These are phyloP conservation scores for Kickxella alabastrina DNA, from an alignment of 192 early-diverging fungal genomes.

Conservation along the genomic window DNA sequence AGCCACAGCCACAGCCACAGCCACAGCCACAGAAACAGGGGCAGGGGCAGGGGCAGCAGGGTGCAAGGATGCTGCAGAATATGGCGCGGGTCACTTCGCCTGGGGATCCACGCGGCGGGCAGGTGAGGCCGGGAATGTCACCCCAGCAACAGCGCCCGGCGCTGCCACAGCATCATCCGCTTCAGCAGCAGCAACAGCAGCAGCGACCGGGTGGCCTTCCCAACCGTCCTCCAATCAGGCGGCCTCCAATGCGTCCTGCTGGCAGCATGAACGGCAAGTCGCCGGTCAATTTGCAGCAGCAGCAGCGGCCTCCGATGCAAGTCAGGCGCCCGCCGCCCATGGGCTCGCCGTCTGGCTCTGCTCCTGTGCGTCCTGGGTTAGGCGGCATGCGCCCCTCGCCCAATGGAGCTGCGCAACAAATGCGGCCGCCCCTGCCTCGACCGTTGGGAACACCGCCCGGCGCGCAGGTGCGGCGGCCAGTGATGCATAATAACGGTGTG, in stretches of 20 bases:
- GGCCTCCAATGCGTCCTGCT: neutral
- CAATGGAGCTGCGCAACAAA: too few species aligned
- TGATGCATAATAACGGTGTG: too few species aligned
- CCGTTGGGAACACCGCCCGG: too few species aligned
- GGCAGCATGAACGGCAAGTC: neutral
- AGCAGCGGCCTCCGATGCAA: neutral
- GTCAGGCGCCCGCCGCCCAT: neutral
- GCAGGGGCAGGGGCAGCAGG: constrained; percentile 4
- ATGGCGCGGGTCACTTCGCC: neutral
- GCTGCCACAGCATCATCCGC: neutral
- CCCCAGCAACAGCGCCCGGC: neutral
- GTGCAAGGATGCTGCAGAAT: neutral
- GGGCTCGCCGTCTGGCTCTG: too few species aligned
- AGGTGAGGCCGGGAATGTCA: too few species aligned
- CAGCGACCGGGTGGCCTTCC: neutral
- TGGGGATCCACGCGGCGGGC: neutral
- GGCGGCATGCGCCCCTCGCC: neutral
- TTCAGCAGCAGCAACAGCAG: neutral
- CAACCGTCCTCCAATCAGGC: neutral
- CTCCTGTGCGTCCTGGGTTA: neutral
- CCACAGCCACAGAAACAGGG: constrained; percentile 1
- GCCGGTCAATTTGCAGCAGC: neutral
- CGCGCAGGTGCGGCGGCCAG: too few species aligned
- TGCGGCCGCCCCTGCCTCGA: too few species aligned
- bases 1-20: too few species aligned